phyloP scores from a whole-genome alignment of 2,329 filamentous ascomycete genomes.

The Xylogone sp. region DNA sequence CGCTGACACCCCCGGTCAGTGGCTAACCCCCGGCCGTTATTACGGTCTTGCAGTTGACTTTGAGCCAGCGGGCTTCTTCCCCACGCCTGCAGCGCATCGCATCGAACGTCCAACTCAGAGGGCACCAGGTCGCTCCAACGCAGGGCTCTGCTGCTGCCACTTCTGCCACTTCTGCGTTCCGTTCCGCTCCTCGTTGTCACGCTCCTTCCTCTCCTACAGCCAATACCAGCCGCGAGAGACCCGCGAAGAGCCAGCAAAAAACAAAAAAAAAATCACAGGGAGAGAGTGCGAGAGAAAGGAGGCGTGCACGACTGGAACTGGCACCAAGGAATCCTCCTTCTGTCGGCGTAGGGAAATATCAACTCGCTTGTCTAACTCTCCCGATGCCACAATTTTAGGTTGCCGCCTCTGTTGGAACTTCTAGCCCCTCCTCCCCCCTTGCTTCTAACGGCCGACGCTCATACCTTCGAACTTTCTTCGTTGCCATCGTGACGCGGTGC shows the following conservation, averaged over 20 bases:
- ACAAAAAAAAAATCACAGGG: neutral
- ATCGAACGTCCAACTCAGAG: neutral
- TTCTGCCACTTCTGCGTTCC: neutral
- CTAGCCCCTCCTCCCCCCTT: neutral
- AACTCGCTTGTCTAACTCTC: too few species aligned
- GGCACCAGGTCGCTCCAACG: neutral
- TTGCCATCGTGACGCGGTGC: neutral
- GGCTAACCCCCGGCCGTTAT: neutral
- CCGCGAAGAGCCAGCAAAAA: neutral
- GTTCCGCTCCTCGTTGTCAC: neutral
- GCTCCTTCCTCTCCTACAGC: neutral
- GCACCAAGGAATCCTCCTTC: too few species aligned
- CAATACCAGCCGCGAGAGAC: neutral
- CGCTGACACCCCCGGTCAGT: neutral
- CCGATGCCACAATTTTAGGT: too few species aligned
- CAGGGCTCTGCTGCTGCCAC: neutral
- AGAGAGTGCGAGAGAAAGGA: too few species aligned
- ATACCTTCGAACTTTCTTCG: neutral
- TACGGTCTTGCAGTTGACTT: neutral
- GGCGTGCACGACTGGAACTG: too few species aligned
- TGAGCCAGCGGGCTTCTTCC: neutral
- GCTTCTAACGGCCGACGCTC: neutral
- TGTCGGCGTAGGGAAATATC: too few species aligned
- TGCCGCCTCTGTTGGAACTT: too few species aligned
- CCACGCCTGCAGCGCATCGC: neutral